phyloP scores from a whole-genome alignment of 805 yeast genomes.

The Cyberlindnera galapagoensis region DNA sequence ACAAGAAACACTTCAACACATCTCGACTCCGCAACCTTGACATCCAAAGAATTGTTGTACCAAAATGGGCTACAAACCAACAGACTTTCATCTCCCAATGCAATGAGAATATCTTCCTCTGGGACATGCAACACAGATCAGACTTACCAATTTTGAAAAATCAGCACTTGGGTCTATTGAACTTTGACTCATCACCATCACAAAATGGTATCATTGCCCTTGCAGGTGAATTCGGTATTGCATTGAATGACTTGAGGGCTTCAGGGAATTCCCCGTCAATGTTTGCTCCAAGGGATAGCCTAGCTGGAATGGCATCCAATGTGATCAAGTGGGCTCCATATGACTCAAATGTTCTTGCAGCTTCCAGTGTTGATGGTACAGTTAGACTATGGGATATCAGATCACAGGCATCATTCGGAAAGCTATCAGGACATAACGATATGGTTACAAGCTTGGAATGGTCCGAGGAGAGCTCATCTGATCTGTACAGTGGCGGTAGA shows the following conservation, averaged over 20 bases:
- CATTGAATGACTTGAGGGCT: slow-evolving; percentile 64
- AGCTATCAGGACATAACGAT: slow-evolving; percentile 50
- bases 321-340: slow-evolving; percentile 57
- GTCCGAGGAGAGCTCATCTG: slow-evolving; percentile 41
- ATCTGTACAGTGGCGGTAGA: slow-evolving; percentile 55
- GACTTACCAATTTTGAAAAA: slow-evolving; percentile 53
- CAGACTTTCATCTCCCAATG: slow-evolving; percentile 48
- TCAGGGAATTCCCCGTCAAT: slow-evolving; percentile 26
- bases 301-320: slow-evolving; percentile 28
- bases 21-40: slow-evolving; percentile 13
- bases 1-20: slow-evolving; percentile 51
- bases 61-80: slow-evolving; percentile 23
- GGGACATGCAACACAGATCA: slow-evolving; percentile 61
- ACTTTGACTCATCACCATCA: slow-evolving; percentile 42
- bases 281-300: slow-evolving; percentile 35
- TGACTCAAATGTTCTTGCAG: slow-evolving; percentile 56
- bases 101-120: slow-evolving; percentile 63
- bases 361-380: slow-evolving; percentile 51
- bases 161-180: slow-evolving; percentile 41
- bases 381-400: slow-evolving; percentile 75
- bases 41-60: slow-evolving; percentile 12
- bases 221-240: slow-evolving; percentile 68
- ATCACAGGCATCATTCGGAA: slow-evolving; percentile 43
- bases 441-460: slow-evolving; percentile 54
- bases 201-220: slow-evolving; percentile 51